Base-by-base conservation (phyloP, 2,329 filamentous ascomycete genomes). In the Alternaria triticimaculans region DNA sequence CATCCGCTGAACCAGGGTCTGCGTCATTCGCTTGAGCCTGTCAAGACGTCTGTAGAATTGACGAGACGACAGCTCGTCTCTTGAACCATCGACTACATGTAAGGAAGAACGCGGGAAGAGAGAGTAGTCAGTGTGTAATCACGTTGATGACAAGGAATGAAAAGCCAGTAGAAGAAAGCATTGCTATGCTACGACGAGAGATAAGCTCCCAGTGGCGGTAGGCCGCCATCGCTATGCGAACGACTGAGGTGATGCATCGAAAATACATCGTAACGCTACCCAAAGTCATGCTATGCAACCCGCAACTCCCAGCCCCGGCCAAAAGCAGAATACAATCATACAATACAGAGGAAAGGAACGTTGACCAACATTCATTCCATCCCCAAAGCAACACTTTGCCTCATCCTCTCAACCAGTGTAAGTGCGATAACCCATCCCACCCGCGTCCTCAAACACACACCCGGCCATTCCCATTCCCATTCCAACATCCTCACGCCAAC, bases 401-500 rank as follows among this genome's bases (percentile, higher is more conserved):
- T 37, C 33, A 37, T 2, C 14, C 4, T 5, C 33, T 64, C 15
- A 69, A 4, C 61, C 63, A 14, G 50, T 48, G 55, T 64, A 69
- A 50, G 59, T 55, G 3, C 51, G 44, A 15, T 63, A 67, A 6
- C 33, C 59, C 37, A 67, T 21, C 15, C 57, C 25, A 63, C 21
- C 5, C 62, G 50, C 37, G 3, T 65, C 65, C 10, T 70, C 67
- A 10, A 63, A 63, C 25, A 63, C 45, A 46, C 53, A 60, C 11
- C 57, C 18, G 5, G 15, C n/a, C 37, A 41, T 41, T 1, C 60
- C 62, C 18, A 68, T 41, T 8, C 37, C 51, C 7, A 67, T 33
- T 5, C 37, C 51, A 6, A 67, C 26, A 43, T 72, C 66, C 21
- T 71, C 69, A 6, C 50, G 48, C 69, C 71, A 72, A 10, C 49